A percentile compares a stretch with the other conserved stretches of the same genome.
These are phyloP conservation scores for Sequoia sempervirens DNA, from an alignment of 75 land plant species.

Conservation along the genomic window DNA sequence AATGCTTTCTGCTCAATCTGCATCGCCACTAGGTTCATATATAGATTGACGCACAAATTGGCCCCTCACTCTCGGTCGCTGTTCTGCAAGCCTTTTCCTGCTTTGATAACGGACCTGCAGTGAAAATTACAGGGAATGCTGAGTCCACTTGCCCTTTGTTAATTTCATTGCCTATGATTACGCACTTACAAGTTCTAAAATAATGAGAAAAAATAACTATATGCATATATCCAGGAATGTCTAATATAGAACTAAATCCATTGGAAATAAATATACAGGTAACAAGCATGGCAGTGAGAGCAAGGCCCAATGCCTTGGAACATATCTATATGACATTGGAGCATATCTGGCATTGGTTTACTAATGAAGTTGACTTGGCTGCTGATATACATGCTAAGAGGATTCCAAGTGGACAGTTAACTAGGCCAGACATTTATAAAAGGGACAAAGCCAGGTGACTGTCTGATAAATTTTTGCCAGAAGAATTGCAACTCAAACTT, in stretches of 20 bases:
- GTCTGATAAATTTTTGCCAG: neutral
- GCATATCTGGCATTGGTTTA: neutral
- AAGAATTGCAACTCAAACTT: neutral
- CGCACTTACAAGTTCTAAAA: neutral
- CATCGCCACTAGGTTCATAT: slow-evolving; percentile 5
- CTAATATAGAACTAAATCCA: neutral
- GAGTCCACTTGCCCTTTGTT: neutral
- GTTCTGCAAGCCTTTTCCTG: slow-evolving; percentile 84
- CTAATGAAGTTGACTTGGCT: neutral
- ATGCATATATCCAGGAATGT: neutral
- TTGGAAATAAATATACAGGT: neutral
- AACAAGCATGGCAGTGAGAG: neutral
- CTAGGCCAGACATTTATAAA: neutral
- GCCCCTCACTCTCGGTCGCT: slow-evolving; percentile 72
- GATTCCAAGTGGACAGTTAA: neutral
- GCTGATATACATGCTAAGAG: neutral
- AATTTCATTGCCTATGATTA: neutral
- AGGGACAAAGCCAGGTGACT: neutral
- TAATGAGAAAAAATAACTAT: neutral
- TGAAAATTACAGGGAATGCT: neutral
- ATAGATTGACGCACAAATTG: slow-evolving; percentile 64
- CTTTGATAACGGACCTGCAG: slow-evolving; percentile 81
- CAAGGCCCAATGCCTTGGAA: neutral
- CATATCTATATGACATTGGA: neutral
- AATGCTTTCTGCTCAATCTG: neutral